A percentile compares a stretch with the other conserved stretches of the same genome.
Evolutionary conservation across 345 rosid species (phyloP).

Genomic region (Citropsis articulata): DNA sequence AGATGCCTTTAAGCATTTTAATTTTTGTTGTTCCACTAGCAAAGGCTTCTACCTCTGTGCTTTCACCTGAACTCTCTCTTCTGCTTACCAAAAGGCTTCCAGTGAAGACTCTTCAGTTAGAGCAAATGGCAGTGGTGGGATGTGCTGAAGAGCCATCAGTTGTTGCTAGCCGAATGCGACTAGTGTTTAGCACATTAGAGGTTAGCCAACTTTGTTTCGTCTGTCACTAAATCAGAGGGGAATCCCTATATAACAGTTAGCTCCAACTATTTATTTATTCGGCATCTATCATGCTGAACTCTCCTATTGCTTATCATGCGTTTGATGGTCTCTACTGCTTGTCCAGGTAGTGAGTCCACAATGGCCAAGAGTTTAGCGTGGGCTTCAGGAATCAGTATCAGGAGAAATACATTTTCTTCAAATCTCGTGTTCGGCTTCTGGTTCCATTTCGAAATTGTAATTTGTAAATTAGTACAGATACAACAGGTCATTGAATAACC

Average conservation of each 20-base stretch:
- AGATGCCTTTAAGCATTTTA: slow-evolving; percentile 21
- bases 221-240: neutral
- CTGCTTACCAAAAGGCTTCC: slow-evolving; percentile 61
- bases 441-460: slow-evolving; percentile 5
- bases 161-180: slow-evolving; percentile 83
- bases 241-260: neutral
- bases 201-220: slow-evolving; percentile 29
- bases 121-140: slow-evolving; percentile 89
- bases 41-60: neutral
- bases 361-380: slow-evolving; percentile 68
- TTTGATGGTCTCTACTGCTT: neutral
- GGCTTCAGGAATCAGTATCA: neutral
- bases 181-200: slow-evolving; percentile 92
- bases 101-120: slow-evolving; percentile 90
- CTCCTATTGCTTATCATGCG: neutral
- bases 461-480: neutral
- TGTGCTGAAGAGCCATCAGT: slow-evolving; percentile 80
- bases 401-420: neutral
- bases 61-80: neutral
- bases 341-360: slow-evolving; percentile 93
- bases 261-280: neutral
- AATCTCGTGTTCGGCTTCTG: neutral
- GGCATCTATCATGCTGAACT: neutral
- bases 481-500: neutral
- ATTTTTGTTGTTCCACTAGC: too few relatives aligned